phyloP scores from a whole-genome alignment of 768 basidiomycete species.

The Suillus cothurnatus region DNA sequence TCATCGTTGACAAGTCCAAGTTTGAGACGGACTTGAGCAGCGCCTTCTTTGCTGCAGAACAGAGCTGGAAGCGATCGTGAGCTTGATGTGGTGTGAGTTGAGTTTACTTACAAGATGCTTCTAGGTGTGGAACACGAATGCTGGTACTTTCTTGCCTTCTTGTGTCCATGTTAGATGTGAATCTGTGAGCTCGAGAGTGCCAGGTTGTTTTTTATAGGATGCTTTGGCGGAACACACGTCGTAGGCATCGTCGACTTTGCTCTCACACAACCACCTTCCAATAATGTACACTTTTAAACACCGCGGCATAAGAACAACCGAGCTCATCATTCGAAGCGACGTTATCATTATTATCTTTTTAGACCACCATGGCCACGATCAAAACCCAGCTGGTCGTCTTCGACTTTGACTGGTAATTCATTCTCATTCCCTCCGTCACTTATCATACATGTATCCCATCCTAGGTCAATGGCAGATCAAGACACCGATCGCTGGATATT shows the following conservation, averaged over 20 bases:
- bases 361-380: conserved; percentile 26
- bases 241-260: conserved; percentile 52
- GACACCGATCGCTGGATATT: conserved; percentile 95
- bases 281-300: conserved; percentile 13
- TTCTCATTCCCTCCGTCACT: not conserved
- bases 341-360: not conserved
- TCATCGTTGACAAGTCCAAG: conserved; percentile 70
- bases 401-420: conserved; percentile 91
- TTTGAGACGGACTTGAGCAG: conserved; percentile 78
- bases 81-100: conserved; percentile 5
- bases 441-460: not conserved
- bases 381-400: conserved; percentile 81
- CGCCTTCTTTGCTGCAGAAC: conserved; percentile 85
- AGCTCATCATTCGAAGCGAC: not conserved
- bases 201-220: conserved; percentile 82
- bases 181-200: conserved; percentile 74
- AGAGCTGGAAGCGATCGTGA: conserved; percentile 48
- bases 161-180: conserved; percentile 80
- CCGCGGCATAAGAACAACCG: conserved; percentile 7
- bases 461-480: conserved; percentile 90
- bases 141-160: conserved; percentile 64
- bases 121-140: conserved; percentile 61
- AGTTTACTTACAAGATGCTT: conserved; percentile 58
- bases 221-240: conserved; percentile 72
- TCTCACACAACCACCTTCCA: conserved; percentile 9